Evolutionary conservation across 2,329 filamentous ascomycete genomes (phyloP).

Genomic region (Apiospora hydei): DNA sequence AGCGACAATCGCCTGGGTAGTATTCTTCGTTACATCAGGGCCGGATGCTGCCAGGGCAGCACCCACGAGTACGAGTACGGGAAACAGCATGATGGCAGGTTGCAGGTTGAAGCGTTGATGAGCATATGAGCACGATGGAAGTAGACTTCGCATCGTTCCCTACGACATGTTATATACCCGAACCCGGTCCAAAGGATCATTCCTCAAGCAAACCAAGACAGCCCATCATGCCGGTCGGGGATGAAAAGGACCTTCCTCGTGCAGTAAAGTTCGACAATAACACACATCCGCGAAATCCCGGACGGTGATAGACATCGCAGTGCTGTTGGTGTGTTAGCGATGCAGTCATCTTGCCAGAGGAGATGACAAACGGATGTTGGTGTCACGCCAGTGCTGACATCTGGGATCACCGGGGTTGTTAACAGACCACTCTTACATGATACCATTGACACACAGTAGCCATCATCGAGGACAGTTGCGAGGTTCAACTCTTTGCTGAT

Average conservation of each 20-base stretch:
- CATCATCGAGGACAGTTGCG: not conserved
- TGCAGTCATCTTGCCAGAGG: not conserved
- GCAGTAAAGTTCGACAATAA: not conserved
- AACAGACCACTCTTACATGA: not conserved
- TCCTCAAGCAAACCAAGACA: not conserved
- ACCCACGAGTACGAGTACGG: not conserved
- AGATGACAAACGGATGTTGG: not conserved
- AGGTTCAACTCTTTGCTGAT: not conserved
- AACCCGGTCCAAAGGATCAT: not conserved
- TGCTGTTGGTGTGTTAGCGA: not conserved
- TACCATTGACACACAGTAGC: not conserved
- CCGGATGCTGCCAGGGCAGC: not conserved
- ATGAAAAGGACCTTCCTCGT: not conserved
- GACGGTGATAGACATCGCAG: not conserved
- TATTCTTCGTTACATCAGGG: not conserved
- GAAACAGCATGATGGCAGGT: not conserved
- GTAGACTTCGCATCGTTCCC: not conserved
- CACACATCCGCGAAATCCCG: not conserved
- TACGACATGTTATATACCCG: not conserved
- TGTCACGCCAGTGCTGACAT: not conserved
- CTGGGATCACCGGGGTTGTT: not conserved
- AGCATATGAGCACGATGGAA: not conserved
- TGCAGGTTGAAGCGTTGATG: too few relatives aligned
- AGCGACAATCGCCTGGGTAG: slow-evolving; percentile 6
- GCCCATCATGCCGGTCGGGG: not conserved